phyloP scores from a whole-genome alignment of 139 green algal genomes.

The Medakamo hakoo region DNA sequence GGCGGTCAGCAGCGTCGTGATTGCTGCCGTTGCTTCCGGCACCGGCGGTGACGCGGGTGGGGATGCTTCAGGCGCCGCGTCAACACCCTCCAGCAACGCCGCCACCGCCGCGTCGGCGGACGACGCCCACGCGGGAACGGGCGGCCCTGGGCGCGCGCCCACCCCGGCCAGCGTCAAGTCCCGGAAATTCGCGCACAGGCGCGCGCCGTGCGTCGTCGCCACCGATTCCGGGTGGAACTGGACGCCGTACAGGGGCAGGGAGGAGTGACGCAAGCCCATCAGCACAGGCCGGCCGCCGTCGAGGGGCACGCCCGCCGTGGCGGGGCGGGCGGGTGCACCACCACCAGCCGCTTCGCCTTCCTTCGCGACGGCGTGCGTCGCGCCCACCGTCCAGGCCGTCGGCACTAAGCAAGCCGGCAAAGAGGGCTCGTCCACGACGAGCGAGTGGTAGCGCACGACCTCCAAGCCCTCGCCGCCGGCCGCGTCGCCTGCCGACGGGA shows the following conservation, averaged over 20 bases:
- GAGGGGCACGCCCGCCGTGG: neutral
- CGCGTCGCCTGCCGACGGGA: slow-evolving; percentile 45
- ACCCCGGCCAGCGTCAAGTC: slow-evolving; percentile 27
- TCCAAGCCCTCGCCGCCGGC: slow-evolving; percentile 4
- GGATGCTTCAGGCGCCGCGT: too few species aligned
- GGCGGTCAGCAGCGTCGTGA: neutral
- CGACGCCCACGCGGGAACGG: neutral
- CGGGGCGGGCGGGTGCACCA: neutral
- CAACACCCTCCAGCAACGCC: neutral
- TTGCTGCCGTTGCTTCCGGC: too few species aligned
- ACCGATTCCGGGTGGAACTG: slow-evolving; percentile 96
- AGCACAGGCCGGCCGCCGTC: slow-evolving; percentile 26
- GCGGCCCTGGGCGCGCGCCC: neutral
- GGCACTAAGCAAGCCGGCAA: slow-evolving; percentile 56
- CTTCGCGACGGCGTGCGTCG: neutral
- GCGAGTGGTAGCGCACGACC: slow-evolving; percentile 86
- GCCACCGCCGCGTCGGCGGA: neutral
- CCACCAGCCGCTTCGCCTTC: neutral
- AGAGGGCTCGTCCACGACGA: slow-evolving; percentile 49
- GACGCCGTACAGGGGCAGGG: slow-evolving; percentile 68
- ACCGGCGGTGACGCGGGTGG: too few species aligned
- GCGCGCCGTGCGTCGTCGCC: slow-evolving; percentile 50
- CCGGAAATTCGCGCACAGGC: slow-evolving; percentile 75
- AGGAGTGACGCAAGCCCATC: slow-evolving; percentile 66
- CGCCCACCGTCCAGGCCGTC: slow-evolving; percentile 63